phyloP scores from a whole-genome alignment of 1,284 basidiomycete species.

The Cutaneotrichosporon cyanovorans region DNA sequence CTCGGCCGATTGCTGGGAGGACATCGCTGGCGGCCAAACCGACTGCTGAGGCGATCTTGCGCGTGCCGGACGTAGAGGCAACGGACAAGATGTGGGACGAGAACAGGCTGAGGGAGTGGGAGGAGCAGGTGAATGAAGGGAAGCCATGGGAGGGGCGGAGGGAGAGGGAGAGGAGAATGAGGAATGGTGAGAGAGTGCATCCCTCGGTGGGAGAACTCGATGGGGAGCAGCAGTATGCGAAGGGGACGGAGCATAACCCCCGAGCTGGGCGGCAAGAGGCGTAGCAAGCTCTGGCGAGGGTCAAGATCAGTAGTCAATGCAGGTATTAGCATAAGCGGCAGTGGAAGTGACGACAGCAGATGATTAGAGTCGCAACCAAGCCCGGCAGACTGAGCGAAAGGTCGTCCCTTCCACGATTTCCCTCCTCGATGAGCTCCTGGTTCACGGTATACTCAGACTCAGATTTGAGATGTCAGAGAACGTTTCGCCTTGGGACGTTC shows the following conservation, averaged over 20 bases:
- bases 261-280: neutral
- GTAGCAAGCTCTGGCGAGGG: no score
- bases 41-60: constrained; percentile 45
- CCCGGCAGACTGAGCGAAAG: no score
- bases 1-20: constrained; percentile 41
- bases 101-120: constrained; percentile 63
- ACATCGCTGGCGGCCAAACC: constrained; percentile 26
- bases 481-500: no score
- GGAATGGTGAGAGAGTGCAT: neutral
- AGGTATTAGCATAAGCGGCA: no score
- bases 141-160: constrained; percentile 57
- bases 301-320: no score
- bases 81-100: constrained; percentile 66
- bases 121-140: constrained; percentile 57
- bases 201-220: neutral
- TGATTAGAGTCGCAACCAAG: no score
- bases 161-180: neutral
- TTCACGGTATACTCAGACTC: no score
- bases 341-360: no score
- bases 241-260: neutral
- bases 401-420: no score
- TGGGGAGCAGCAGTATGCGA: neutral
- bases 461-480: no score
- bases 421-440: no score
- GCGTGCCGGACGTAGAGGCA: constrained; percentile 53